Percentiles rank a stretch among this genome's conserved stretches.
phyloP scores from a whole-genome alignment of 169 alveolate species.

The Babesia ovis region DNA sequence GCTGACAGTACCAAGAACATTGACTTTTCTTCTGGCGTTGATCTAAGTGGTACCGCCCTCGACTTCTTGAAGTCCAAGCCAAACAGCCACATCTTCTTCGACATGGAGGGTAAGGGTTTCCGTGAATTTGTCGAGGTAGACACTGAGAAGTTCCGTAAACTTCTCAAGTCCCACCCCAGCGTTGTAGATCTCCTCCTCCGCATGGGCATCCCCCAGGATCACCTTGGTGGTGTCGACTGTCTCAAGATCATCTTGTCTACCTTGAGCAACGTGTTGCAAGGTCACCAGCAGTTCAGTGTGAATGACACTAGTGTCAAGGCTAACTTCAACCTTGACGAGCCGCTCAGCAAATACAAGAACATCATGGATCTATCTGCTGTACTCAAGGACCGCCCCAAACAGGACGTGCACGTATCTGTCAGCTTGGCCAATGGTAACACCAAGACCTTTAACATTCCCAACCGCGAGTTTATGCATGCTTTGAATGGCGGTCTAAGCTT shows the following conservation, averaged over 20 bases:
- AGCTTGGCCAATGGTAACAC: constrained; percentile 52
- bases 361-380: constrained; percentile 18
- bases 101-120: constrained; percentile 51
- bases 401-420: constrained; percentile 31
- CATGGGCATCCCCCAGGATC: constrained; percentile 65
- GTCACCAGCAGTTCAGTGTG: constrained; percentile 54
- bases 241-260: constrained; percentile 57
- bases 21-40: constrained; percentile 49
- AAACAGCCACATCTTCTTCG: constrained; percentile 61
- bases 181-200: constrained; percentile 57
- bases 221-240: constrained; percentile 60
- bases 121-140: constrained; percentile 67
- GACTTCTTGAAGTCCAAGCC: constrained; percentile 56
- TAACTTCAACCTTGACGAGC: constrained; percentile 36
- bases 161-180: constrained; percentile 58
- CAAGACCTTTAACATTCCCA: constrained; percentile 35
- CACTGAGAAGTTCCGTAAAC: constrained; percentile 53
- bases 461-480: constrained; percentile 62
- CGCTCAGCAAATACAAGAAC: constrained; percentile 28
- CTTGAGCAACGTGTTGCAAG: constrained; percentile 56
- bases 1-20: constrained; percentile 44
- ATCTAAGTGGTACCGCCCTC: constrained; percentile 30
- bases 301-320: constrained; percentile 20
- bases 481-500: constrained; percentile 59
- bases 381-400: constrained; percentile 40